Base-by-base conservation (phyloP, 441 rosid genomes). In the Erysimum cheiri region DNA sequence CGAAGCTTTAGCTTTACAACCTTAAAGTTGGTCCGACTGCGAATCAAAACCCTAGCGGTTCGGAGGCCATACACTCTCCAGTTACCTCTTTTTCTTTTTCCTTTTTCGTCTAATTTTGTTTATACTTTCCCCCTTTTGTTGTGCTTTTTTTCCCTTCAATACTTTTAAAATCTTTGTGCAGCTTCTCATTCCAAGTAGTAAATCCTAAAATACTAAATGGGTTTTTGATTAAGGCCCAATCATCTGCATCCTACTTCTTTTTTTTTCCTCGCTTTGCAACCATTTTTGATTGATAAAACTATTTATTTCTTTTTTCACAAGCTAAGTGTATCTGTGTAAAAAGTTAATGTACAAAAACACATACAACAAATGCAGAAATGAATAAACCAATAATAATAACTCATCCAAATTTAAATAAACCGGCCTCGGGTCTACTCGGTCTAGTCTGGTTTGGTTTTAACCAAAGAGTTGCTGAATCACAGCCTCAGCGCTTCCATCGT, bases 381-480 rank as follows among this genome's bases (percentile, higher is more conserved):
- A 76, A 75, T 70, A 39, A 75, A 76, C 70, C 66, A n/a, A n/a
- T n/a, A 75, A 75, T 64, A 13, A 41, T 55, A 64, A 56, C 53
- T 48, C 57, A 69, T 60, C 24, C 60, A 65, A 64, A 58, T 39
- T 37, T 12, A 58, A 60, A 55, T 29, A 41, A 67, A 44, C 33
- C 48, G 60, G 40, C 33, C 33, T 64, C 10, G 10, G 32, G 29
- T 39, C 64, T 49, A 55, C 59, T 49, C 28, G 58, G 69, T 74
- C 33, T 74, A 32, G 24, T 60, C 67, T 32, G 54, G 66, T 24
- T 60, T 31, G 36, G 32, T 31, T 49, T 43, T 73, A 74, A 58
- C 64, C 79, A 80, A 91, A 91, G 72, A 91, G 76, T 80, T 88
- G 96, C 80, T 91, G 93, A 68, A 94, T 94, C 63, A 83, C 97